A percentile compares a stretch with the other conserved stretches of the same genome.
phyloP scores from a whole-genome alignment of 768 basidiomycete genomes.

The Sporobolomyces roseus region DNA sequence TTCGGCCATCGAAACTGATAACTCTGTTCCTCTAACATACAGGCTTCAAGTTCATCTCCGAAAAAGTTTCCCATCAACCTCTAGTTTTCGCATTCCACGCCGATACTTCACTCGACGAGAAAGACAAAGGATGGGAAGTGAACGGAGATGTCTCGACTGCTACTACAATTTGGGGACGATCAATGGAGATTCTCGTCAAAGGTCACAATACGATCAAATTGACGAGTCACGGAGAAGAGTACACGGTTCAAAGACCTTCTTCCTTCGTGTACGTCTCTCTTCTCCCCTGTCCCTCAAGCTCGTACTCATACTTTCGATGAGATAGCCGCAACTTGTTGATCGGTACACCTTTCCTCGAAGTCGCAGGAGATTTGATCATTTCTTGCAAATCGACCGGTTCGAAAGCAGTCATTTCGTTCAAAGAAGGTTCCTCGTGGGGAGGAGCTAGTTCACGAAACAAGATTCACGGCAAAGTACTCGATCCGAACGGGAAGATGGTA shows the following conservation, averaged over 20 bases:
- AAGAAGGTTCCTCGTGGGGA: slow-evolving; percentile 75
- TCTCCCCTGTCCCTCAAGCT: neutral
- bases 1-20: neutral
- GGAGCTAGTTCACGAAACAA: slow-evolving; percentile 78
- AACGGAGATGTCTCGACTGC: slow-evolving; percentile 30
- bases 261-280: slow-evolving; percentile 34
- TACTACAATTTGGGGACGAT: slow-evolving; percentile 44
- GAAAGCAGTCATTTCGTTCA: slow-evolving; percentile 81
- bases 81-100: slow-evolving; percentile 40
- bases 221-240: slow-evolving; percentile 29
- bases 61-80: slow-evolving; percentile 97
- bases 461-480: slow-evolving; percentile 76
- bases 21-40: neutral
- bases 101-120: slow-evolving; percentile 7
- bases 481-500: slow-evolving; percentile 61
- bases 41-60: slow-evolving; percentile 53
- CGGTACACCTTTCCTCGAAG: slow-evolving; percentile 44
- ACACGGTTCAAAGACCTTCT: slow-evolving; percentile 32
- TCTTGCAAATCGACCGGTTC: slow-evolving; percentile 60
- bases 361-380: slow-evolving; percentile 41
- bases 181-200: slow-evolving; percentile 33
- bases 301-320: neutral
- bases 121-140: slow-evolving; percentile 34
- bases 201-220: slow-evolving; percentile 38
- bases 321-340: slow-evolving; percentile 41